Conservation (phyloP, 2,329 filamentous ascomycete species). For the Pseudonectria foliicola region DNA sequence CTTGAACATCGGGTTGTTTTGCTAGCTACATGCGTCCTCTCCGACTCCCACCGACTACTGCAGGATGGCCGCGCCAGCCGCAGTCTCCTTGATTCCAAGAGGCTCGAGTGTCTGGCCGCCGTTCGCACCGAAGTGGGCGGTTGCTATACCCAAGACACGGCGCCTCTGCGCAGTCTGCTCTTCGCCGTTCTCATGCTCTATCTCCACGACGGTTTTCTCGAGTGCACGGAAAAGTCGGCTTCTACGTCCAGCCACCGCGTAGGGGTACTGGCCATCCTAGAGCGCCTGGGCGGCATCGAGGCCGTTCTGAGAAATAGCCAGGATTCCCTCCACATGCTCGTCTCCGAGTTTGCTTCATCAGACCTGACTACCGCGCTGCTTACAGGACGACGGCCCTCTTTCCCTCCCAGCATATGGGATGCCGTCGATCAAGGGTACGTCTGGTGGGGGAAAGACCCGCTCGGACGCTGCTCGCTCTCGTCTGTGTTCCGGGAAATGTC, state of each 20-base stretch:
- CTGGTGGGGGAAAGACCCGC: conserved; percentile 35
- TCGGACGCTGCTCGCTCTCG: conserved; percentile 27
- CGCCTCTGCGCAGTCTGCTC: conserved; percentile 25
- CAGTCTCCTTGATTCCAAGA: conserved; percentile 17
- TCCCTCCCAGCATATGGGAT: conserved; percentile 30
- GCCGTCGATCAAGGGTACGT: conserved; percentile 31
- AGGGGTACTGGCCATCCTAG: conserved; percentile 30
- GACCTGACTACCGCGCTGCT: conserved; percentile 36
- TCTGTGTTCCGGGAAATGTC: conserved; percentile 27
- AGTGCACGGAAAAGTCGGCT: conserved; percentile 22
- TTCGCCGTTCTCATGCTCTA: conserved; percentile 37
- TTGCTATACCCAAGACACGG: conserved; percentile 24
- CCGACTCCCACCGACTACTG: conserved; percentile 25
- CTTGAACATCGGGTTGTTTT: conserved; percentile 27
- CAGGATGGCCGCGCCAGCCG: conserved; percentile 24
- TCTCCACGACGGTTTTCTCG: conserved; percentile 33
- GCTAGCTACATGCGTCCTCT: conserved; percentile 25
- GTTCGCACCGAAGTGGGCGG: conserved; percentile 26
- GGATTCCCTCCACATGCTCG: conserved; percentile 29
- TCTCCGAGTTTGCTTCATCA: conserved; percentile 37
- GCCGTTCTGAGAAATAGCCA: conserved; percentile 16
- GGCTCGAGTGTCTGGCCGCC: conserved; percentile 25
- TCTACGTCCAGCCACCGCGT: conserved; percentile 29
- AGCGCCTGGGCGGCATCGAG: conserved; percentile 23
- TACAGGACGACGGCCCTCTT: conserved; percentile 30